These are phyloP conservation scores for Cercospora zeae-maydis DNA, from an alignment of 2,329 filamentous ascomycete species.

Conservation along the genomic window DNA sequence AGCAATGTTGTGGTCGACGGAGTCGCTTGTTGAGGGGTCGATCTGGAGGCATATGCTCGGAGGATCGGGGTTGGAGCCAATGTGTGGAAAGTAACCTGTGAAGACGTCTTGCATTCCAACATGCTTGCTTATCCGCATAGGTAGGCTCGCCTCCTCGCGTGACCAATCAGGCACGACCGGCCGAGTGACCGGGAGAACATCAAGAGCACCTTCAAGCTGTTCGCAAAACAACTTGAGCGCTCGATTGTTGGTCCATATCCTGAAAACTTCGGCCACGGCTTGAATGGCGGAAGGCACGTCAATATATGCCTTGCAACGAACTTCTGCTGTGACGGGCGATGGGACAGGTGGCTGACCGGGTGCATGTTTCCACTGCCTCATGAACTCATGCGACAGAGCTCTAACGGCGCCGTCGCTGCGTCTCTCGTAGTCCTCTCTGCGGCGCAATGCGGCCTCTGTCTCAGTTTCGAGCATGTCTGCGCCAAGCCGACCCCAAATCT, in stretches of 20 bases:
- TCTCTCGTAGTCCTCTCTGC: constrained; percentile 6
- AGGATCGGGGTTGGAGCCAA: background rate
- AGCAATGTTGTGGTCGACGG: background rate
- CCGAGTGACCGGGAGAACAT: background rate
- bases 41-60: background rate
- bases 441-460: background rate
- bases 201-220: background rate
- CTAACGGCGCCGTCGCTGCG: background rate
- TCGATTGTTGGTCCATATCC: background rate
- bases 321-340: background rate
- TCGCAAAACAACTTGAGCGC: background rate
- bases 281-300: background rate
- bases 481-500: background rate
- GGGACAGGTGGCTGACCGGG: background rate
- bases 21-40: background rate
- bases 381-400: background rate
- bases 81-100: background rate
- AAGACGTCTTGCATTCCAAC: constrained; percentile 5
- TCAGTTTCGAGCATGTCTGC: background rate
- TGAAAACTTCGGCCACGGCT: background rate
- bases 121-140: background rate
- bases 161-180: background rate
- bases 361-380: constrained; percentile 1
- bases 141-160: background rate
- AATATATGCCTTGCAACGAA: constrained; percentile 1